Conservation (phyloP, 768 basidiomycete species). For the Phaeotremella fagi region DNA sequence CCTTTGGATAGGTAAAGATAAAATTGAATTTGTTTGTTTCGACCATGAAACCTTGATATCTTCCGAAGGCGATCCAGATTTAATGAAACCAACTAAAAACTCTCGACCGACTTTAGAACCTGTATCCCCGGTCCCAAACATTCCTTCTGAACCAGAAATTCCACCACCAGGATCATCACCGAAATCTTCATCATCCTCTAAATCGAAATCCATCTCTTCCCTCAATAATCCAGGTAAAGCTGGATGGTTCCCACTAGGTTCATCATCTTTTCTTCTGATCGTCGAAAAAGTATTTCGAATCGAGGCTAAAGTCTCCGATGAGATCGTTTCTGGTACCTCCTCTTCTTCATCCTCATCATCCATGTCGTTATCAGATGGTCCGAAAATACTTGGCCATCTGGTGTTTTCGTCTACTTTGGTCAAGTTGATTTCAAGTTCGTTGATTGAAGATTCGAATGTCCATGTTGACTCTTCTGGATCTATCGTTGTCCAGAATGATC, state of each 20-base stretch:
- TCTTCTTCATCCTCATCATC: constrained; percentile 47
- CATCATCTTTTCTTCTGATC: constrained; percentile 67
- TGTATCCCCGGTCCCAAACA: constrained; percentile 2
- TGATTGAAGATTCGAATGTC: constrained; percentile 72
- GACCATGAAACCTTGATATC: constrained; percentile 70
- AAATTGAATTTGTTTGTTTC: constrained; percentile 52
- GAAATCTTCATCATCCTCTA: constrained; percentile 67
- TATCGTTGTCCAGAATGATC: constrained; percentile 66
- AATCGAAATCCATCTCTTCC: constrained; percentile 73
- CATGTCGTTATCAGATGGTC: constrained; percentile 44
- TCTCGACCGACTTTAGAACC: constrained; percentile 57
- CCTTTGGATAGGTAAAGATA: constrained; percentile 26
- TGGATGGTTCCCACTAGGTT: constrained; percentile 54
- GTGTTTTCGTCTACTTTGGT: constrained; percentile 79
- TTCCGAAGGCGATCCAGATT: constrained; percentile 17
- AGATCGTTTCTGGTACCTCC: constrained; percentile 81
- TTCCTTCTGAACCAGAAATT: constrained; percentile 6
- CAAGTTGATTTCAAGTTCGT: constrained; percentile 73
- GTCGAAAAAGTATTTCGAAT: constrained; percentile 80
- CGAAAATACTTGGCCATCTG: constrained; percentile 83
- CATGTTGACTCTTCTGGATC: constrained; percentile 75
- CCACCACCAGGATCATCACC: constrained; percentile 22
- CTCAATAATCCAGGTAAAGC: constrained; percentile 74
- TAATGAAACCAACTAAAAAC: constrained; percentile 65
- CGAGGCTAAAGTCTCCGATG: constrained; percentile 71